phyloP scores from a whole-genome alignment of 2,329 filamentous ascomycete species.

The Aspergillus amoenus region DNA sequence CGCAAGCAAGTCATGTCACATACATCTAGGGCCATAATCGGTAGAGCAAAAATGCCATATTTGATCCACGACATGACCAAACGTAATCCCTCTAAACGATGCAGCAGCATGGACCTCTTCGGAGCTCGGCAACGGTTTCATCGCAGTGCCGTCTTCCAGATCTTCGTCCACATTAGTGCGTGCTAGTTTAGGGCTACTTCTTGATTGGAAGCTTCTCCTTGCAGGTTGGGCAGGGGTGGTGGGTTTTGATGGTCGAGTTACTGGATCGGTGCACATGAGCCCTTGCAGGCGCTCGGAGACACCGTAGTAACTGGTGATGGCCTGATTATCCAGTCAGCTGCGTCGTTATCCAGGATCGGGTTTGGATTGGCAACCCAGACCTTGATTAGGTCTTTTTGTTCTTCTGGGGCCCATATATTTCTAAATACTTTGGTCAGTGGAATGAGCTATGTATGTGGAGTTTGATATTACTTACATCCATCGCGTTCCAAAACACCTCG shows the following conservation, averaged over 20 bases:
- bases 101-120: slow-evolving; percentile 23
- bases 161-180: slow-evolving; percentile 29
- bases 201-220: slow-evolving; percentile 12
- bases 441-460: background rate
- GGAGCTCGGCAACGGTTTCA: slow-evolving; percentile 24
- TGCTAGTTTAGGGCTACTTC: slow-evolving; percentile 9
- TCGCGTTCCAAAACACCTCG: slow-evolving; percentile 55
- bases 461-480: slow-evolving; percentile 61
- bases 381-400: slow-evolving; percentile 57
- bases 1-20: slow-evolving; percentile 22
- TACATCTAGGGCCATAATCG: slow-evolving; percentile 66
- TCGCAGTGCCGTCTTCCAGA: slow-evolving; percentile 30
- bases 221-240: slow-evolving; percentile 16
- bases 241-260: slow-evolving; percentile 27
- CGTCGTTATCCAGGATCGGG: background rate
- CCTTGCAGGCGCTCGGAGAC: slow-evolving; percentile 67
- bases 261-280: slow-evolving; percentile 61
- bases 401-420: slow-evolving; percentile 69
- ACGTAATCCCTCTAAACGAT: slow-evolving; percentile 42
- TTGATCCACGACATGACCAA: slow-evolving; percentile 63
- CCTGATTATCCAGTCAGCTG: slow-evolving; percentile 20
- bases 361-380: slow-evolving; percentile 21
- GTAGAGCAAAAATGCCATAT: slow-evolving; percentile 76
- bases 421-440: slow-evolving; percentile 34
- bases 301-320: slow-evolving; percentile 62